Evolutionary conservation across 2,329 filamentous ascomycete species (phyloP).

Genomic region (Penicillium sp.): DNA sequence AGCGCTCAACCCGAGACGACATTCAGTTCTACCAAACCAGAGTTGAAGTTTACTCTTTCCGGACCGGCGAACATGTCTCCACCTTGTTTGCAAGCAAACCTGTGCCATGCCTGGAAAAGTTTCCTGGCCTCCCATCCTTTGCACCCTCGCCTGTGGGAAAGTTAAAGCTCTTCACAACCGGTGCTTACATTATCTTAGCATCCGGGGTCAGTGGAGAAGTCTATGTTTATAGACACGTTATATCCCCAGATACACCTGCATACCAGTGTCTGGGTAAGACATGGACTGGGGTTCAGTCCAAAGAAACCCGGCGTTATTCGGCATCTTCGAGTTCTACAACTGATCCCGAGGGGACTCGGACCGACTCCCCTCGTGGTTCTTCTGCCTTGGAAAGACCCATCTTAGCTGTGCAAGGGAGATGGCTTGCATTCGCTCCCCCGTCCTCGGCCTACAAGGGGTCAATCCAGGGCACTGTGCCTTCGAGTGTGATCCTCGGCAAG

Average conservation of each 20-base stretch:
- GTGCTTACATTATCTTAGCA: conserved; percentile 68
- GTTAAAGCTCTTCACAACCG: conserved; percentile 70
- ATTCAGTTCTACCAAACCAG: conserved; percentile 68
- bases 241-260: conserved; percentile 18
- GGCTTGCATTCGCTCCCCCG: conserved; percentile 48
- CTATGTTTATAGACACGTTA: conserved; percentile 64
- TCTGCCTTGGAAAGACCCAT: conserved; percentile 38
- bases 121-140: conserved; percentile 61
- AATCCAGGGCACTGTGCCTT: conserved; percentile 42
- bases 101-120: conserved; percentile 57
- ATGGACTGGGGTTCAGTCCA: conserved; percentile 78
- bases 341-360: conserved; percentile 43
- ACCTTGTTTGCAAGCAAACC: conserved; percentile 71
- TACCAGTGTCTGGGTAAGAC: conserved; percentile 79
- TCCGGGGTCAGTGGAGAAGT: conserved; percentile 85
- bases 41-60: conserved; percentile 84
- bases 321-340: conserved; percentile 47
- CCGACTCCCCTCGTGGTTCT: conserved; percentile 35
- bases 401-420: conserved; percentile 45
- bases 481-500: conserved; percentile 33
- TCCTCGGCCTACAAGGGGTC: conserved; percentile 39
- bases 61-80: conserved; percentile 67
- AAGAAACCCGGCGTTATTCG: conserved; percentile 44
- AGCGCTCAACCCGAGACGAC: conserved; percentile 29
- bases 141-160: conserved; percentile 70